phyloP scores from a whole-genome alignment of 331 rosid genomes.

The Spiraea crenata region DNA sequence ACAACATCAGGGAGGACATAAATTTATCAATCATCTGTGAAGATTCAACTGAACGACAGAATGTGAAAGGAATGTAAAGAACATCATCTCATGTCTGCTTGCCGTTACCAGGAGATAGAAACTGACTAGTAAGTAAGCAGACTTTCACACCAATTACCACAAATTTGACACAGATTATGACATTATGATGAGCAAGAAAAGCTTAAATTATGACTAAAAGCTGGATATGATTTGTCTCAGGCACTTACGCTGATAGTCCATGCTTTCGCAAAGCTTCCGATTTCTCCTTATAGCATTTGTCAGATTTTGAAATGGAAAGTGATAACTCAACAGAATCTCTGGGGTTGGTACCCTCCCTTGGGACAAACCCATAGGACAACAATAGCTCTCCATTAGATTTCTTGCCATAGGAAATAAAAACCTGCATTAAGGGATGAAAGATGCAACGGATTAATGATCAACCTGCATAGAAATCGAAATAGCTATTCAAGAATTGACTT shows the following conservation, averaged over 20 bases:
- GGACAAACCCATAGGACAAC: slow-evolving; percentile 92
- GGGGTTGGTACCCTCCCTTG: slow-evolving; percentile 88
- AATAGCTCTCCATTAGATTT: slow-evolving; percentile 92
- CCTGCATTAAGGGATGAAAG: slow-evolving; percentile 49
- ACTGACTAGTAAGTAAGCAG: neutral
- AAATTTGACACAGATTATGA: neutral
- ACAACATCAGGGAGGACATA: neutral
- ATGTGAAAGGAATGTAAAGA: too few species aligned
- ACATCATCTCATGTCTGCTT: too few species aligned
- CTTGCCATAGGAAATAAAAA: slow-evolving; percentile 89
- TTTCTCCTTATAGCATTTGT: slow-evolving; percentile 69
- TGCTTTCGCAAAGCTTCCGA: slow-evolving; percentile 60
- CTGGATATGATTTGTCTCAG: neutral
- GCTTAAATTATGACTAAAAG: neutral
- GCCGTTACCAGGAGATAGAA: too few species aligned
- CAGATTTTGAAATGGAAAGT: slow-evolving; percentile 69
- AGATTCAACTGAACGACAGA: too few species aligned
- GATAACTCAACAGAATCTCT: slow-evolving; percentile 83
- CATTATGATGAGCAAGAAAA: neutral
- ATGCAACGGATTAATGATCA: neutral
- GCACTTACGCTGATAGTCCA: slow-evolving; percentile 67
- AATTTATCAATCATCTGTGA: too few species aligned
- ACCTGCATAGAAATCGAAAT: neutral
- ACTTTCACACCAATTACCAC: neutral
- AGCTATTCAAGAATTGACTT: neutral